phyloP scores from a whole-genome alignment of 1,284 basidiomycete genomes.

The Rhodofomes roseus region DNA sequence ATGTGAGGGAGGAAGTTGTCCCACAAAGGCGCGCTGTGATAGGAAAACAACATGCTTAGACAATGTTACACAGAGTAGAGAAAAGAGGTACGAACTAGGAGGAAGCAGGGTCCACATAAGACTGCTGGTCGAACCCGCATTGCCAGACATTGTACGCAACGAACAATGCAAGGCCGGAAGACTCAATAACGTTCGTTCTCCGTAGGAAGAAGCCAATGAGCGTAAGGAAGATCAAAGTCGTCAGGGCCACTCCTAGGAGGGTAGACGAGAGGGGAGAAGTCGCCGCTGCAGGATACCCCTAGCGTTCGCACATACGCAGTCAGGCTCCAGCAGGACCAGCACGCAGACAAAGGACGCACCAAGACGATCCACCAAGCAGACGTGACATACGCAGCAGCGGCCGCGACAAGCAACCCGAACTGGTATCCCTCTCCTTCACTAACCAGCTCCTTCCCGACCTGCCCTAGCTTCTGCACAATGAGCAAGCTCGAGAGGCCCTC shows the following conservation, averaged over 20 bases:
- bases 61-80: neutral
- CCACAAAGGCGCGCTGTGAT: constrained; percentile 61
- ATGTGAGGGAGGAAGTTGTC: constrained; percentile 78
- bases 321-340: constrained; percentile 14
- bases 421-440: constrained; percentile 69
- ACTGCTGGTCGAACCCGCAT: constrained; percentile 70
- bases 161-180: constrained; percentile 81
- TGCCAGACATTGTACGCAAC: constrained; percentile 86
- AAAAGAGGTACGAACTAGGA: constrained; percentile 55
- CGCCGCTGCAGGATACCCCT: constrained; percentile 79
- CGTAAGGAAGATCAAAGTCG: constrained; percentile 78
- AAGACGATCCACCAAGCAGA: constrained; percentile 80
- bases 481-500: constrained; percentile 82
- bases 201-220: constrained; percentile 87
- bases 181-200: constrained; percentile 92
- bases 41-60: neutral
- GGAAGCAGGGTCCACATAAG: constrained; percentile 66
- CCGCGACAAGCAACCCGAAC: constrained; percentile 67
- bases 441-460: constrained; percentile 68
- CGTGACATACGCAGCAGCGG: constrained; percentile 71
- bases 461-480: constrained; percentile 76
- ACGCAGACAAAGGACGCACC: constrained; percentile 39
- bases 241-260: constrained; percentile 73
- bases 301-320: constrained; percentile 1
- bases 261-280: constrained; percentile 82